phyloP scores from a whole-genome alignment of 805 yeast species.

The Metschnikowia koreensis region DNA sequence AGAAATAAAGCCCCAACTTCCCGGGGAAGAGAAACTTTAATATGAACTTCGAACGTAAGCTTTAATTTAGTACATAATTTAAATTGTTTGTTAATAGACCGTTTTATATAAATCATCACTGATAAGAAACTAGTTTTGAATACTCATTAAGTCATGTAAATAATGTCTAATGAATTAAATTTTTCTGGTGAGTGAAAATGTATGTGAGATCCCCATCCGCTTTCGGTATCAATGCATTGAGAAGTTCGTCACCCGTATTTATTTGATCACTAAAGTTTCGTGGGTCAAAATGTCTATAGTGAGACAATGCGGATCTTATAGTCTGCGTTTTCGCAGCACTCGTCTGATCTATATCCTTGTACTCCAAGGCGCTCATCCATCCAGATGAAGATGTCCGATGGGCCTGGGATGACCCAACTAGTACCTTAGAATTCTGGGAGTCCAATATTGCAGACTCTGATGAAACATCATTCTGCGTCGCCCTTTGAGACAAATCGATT shows the following conservation, averaged over 20 bases:
- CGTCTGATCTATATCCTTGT: constrained; percentile 27
- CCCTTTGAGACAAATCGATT: constrained; percentile 6
- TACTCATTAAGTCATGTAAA: no score
- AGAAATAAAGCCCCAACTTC: background rate
- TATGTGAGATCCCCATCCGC: constrained; percentile 14
- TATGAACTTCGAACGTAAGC: no score
- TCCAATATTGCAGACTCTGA: background rate
- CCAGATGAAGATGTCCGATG: constrained; percentile 13
- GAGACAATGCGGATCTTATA: constrained; percentile 57
- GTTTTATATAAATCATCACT: background rate
- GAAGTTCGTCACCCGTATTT: constrained; percentile 16
- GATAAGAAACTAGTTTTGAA: background rate
- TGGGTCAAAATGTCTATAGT: constrained; percentile 65
- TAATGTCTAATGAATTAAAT: background rate
- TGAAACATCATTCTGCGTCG: background rate
- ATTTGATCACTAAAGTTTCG: background rate
- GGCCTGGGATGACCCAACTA: constrained; percentile 1
- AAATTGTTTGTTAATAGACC: no score
- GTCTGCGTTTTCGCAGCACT: constrained; percentile 35
- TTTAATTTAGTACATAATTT: no score
- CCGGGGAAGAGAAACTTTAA: no score
- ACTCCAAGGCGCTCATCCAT: constrained; percentile 61
- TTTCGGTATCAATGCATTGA: constrained; percentile 10
- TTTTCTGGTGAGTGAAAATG: constrained; percentile 11
- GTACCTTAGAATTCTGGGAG: background rate